Conservation (phyloP, 23 red algal species). For the Rhodosorus marinus region DNA sequence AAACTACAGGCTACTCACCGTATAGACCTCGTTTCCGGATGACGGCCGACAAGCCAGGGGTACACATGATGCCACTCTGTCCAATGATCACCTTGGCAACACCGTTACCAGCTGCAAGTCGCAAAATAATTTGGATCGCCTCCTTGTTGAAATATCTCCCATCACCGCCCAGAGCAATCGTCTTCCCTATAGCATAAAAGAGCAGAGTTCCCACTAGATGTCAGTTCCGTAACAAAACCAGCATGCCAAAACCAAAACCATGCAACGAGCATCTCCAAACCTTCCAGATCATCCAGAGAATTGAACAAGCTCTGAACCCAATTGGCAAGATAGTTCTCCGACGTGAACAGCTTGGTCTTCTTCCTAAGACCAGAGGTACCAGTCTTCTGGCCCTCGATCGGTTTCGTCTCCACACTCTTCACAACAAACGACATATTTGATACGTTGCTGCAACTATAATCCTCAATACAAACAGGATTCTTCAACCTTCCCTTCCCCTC, state of each 20-base stretch:
- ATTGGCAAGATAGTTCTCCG: conserved; percentile 57
- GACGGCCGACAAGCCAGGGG: conserved; percentile 62
- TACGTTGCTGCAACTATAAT: no score
- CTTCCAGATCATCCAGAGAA: conserved; percentile 36
- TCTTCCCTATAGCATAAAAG: no score
- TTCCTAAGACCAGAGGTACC: conserved; percentile 86
- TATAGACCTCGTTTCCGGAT: conserved; percentile 30
- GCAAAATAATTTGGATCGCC: conserved; percentile 63
- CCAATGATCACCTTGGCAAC: conserved; percentile 54
- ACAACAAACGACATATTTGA: conserved; percentile 6
- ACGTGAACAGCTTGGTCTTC: conserved; percentile 39
- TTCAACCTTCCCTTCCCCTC: no score
- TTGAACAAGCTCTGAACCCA: conserved; percentile 82
- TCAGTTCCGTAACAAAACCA: no score
- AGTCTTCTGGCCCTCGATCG: conserved; percentile 84
- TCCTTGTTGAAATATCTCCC: conserved; percentile 75
- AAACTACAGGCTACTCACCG: no score
- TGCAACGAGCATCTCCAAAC: no score
- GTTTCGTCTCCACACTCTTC: conserved; percentile 10
- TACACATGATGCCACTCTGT: conserved; percentile 64
- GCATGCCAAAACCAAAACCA: no score
- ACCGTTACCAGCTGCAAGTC: conserved; percentile 72
- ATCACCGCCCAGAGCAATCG: conserved; percentile 73
- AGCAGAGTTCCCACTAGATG: no score
- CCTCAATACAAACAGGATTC: no score